Conservation (phyloP, 768 basidiomycete genomes). For the Mycena polygramma region DNA sequence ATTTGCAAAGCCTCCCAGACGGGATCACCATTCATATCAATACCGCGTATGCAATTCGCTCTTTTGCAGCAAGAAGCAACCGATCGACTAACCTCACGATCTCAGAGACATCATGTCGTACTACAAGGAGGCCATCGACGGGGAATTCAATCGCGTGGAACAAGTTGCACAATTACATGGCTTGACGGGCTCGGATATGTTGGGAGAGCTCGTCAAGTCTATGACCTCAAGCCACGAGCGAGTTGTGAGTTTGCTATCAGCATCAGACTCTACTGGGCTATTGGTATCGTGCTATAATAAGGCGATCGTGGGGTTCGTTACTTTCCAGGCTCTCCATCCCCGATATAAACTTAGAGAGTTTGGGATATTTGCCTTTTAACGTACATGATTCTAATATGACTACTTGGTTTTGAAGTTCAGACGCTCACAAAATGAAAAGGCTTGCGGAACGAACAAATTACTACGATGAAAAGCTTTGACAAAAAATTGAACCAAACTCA, state of each 20-base stretch:
- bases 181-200: conserved; percentile 22
- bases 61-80: neutral
- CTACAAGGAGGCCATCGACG: conserved; percentile 34
- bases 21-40: conserved; percentile 17
- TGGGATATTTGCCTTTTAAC: conserved; percentile 9
- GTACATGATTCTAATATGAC: too few relatives aligned
- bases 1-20: conserved; percentile 29
- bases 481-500: too few relatives aligned
- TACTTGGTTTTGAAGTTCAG: too few relatives aligned
- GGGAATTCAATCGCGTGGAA: conserved; percentile 35
- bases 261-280: conserved; percentile 16
- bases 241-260: conserved; percentile 12
- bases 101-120: conserved; percentile 34
- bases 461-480: too few relatives aligned
- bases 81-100: neutral
- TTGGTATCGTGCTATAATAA: conserved; percentile 21
- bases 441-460: too few relatives aligned
- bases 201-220: conserved; percentile 26
- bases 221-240: conserved; percentile 20
- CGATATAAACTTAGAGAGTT: conserved; percentile 32
- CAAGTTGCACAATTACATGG: conserved; percentile 23
- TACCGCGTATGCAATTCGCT: conserved; percentile 19
- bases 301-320: conserved; percentile 21
- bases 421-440: too few relatives aligned
- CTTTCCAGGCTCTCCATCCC: conserved; percentile 33